phyloP scores from a whole-genome alignment of 2,329 filamentous ascomycete genomes.

The Didymellaceae sp. region DNA sequence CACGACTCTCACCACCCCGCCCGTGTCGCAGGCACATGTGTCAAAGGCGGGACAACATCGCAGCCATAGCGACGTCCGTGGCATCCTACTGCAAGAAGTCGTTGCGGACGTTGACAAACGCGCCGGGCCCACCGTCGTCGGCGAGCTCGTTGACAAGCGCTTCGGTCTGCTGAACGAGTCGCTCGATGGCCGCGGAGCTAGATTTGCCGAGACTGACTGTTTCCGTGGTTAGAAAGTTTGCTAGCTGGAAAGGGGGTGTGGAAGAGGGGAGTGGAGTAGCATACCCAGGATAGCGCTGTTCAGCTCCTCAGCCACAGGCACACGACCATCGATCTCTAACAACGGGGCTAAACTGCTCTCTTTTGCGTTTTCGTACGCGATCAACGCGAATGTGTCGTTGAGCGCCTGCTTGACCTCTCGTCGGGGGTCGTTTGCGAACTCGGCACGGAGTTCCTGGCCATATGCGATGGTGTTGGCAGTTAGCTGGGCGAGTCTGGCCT shows the following conservation, averaged over 20 bases:
- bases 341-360: slow-evolving; percentile 79
- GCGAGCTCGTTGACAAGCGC: slow-evolving; percentile 84
- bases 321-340: slow-evolving; percentile 75
- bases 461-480: slow-evolving; percentile 77
- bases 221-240: slow-evolving; percentile 30
- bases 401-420: slow-evolving; percentile 75
- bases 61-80: background rate
- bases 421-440: slow-evolving; percentile 76
- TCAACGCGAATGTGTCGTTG: slow-evolving; percentile 83
- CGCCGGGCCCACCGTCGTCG: slow-evolving; percentile 78
- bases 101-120: slow-evolving; percentile 73
- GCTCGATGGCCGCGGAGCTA: slow-evolving; percentile 83
- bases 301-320: slow-evolving; percentile 86
- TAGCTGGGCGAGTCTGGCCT: slow-evolving; percentile 53
- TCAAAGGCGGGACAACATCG: too few relatives aligned
- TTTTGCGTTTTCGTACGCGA: slow-evolving; percentile 84
- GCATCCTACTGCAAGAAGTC: slow-evolving; percentile 42
- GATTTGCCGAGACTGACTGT: slow-evolving; percentile 91
- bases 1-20: too few relatives aligned
- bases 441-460: slow-evolving; percentile 76
- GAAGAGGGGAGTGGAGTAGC: slow-evolving; percentile 9
- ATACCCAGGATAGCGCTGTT: slow-evolving; percentile 89
- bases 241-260: background rate
- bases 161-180: slow-evolving; percentile 83
- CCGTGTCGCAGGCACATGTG: too few relatives aligned